phyloP scores from a whole-genome alignment of 371 early-diverging fungal genomes.

The Mortierella polycephala region DNA sequence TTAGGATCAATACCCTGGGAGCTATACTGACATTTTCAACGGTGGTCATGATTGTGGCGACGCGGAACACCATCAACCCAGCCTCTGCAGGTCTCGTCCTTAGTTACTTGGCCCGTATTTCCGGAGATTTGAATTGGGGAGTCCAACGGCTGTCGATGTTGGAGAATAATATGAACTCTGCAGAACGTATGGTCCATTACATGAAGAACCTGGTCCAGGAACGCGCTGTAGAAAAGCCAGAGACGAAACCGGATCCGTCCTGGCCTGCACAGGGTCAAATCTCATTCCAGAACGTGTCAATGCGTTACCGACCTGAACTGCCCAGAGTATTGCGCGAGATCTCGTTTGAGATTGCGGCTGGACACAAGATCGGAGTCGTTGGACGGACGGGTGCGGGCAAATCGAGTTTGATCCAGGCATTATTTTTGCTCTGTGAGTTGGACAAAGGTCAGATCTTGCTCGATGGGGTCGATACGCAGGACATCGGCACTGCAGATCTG shows the following conservation, averaged over 20 bases:
- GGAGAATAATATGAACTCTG: conserved; percentile 74
- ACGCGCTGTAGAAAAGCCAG: conserved; percentile 36
- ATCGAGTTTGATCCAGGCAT: conserved; percentile 82
- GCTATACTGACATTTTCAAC: conserved; percentile 32
- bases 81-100: conserved; percentile 40
- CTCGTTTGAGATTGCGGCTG: conserved; percentile 69
- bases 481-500: conserved; percentile 81
- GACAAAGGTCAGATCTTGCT: conserved; percentile 71
- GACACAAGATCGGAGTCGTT: conserved; percentile 89
- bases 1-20: conserved; percentile 53
- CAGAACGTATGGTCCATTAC: conserved; percentile 77
- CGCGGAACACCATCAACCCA: conserved; percentile 34
- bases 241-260: conserved; percentile 59
- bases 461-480: conserved; percentile 86
- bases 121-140: conserved; percentile 48
- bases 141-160: conserved; percentile 54
- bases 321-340: conserved; percentile 65
- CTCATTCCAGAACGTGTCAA: conserved; percentile 65
- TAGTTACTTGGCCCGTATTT: conserved; percentile 42
- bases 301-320: conserved; percentile 69
- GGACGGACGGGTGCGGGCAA: conserved; percentile 97
- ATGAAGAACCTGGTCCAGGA: conserved; percentile 51
- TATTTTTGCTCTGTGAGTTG: conserved; percentile 94
- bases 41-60: conserved; percentile 38
- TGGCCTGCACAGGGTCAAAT: conserved; percentile 71